These are phyloP conservation scores for Talaromyces wortmannii DNA, from an alignment of 495 filamentous ascomycete genomes.

Conservation along the genomic window DNA sequence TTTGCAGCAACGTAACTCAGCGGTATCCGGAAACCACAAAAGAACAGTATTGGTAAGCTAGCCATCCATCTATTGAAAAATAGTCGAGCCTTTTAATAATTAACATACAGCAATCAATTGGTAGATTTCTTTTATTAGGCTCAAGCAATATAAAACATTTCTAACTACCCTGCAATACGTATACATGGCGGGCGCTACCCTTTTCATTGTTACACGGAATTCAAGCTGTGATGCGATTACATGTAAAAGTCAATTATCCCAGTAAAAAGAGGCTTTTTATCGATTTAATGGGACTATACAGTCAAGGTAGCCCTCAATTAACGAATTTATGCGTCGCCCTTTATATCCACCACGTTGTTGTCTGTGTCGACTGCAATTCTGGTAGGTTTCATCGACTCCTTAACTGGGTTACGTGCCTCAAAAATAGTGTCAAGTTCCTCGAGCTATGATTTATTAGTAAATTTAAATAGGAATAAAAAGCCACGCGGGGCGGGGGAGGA, in stretches of 20 bases:
- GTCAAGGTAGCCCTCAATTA: background rate
- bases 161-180: too few relatives aligned
- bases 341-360: background rate
- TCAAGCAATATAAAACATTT: too few relatives aligned
- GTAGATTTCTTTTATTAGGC: too few relatives aligned
- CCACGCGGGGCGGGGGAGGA: background rate
- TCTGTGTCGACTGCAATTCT: background rate
- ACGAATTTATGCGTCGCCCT: background rate
- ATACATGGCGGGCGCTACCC: too few relatives aligned
- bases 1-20: too few relatives aligned
- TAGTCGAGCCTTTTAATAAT: too few relatives aligned
- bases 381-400: conserved; percentile 34
- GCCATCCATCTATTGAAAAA: too few relatives aligned
- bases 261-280: too few relatives aligned
- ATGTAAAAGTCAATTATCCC: too few relatives aligned
- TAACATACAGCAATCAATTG: too few relatives aligned
- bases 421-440: conserved; percentile 66
- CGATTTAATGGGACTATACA: background rate
- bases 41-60: too few relatives aligned
- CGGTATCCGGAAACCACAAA: too few relatives aligned
- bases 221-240: background rate
- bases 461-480: background rate
- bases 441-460: conserved; percentile 18
- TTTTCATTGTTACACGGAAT: background rate
- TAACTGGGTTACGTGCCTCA: conserved; percentile 46